Evolutionary conservation across 2,329 filamentous ascomycete species (phyloP), one percentile per base, ranked within the genome.

Genomic region (Talaromyces marneffei): DNA sequence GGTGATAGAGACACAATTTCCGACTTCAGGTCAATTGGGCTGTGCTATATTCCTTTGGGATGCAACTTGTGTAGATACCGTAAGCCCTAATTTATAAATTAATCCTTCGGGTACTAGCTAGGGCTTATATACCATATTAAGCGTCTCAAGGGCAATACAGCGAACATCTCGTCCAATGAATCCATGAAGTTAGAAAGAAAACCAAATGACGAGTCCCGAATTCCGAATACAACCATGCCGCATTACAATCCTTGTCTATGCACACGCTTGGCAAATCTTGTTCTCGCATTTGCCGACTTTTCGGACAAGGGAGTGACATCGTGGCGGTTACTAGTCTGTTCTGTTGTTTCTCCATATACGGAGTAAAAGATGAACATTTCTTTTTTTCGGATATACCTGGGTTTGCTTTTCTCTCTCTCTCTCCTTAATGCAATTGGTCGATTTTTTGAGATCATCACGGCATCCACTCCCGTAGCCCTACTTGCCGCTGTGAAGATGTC

Each of bases 211-310:
- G 20, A 46, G 12, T 46, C 12, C 20, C 20, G 20, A 12, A 42
- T 12, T 4, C 5, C 7, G 7, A 48, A 48, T 48, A 48, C 16
- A 27, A 1, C 23, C 16, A 48, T 29, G 44, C 12, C 27, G 33
- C 52, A 27, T 42, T n/a, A 48, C 39, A 9, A 48, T 37, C 40
- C 40, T 27, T 57, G 31, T 39, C 20, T 12, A 33, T 58, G 42
- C 27, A 50, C n/a, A 12, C 20, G 20, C 56, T 39, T 58, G 14
- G 42, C 42, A 50, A 58, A 37, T 58, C 42, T 29, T 50, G 56
- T 58, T 37, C 35, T 23, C 25, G 25, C 18, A 12, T 39, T 57
- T 57, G 4, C 42, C 56, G 31, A 50, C 27, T 14, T 57, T n/a
- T 9, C 37, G 16, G 20, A 42, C n/a, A 46, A 33, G 40, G 18